Percentiles rank a stretch among this genome's conserved stretches.
Conservation (phyloP, 2,329 filamentous ascomycete genomes). For the Myriosclerotinia curreyana region DNA sequence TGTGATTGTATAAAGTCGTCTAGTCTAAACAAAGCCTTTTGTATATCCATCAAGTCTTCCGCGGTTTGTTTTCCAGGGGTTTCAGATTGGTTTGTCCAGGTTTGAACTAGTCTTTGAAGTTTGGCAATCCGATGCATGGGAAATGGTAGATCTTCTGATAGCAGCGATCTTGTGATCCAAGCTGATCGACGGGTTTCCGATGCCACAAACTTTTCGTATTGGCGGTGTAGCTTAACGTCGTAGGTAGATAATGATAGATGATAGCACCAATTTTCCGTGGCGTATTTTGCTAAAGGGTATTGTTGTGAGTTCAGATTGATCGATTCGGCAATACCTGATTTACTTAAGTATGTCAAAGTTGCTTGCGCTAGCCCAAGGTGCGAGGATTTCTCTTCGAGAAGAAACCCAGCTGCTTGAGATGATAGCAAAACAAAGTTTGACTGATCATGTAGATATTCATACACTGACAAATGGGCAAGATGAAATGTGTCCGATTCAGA, state of each 20-base stretch:
- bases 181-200: slow-evolving; percentile 16
- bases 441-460: slow-evolving; percentile 20
- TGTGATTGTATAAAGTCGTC: slow-evolving; percentile 22
- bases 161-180: slow-evolving; percentile 19
- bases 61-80: slow-evolving; percentile 12
- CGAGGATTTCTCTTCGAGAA: slow-evolving; percentile 8
- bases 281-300: slow-evolving; percentile 19
- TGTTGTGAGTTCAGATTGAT: slow-evolving; percentile 3
- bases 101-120: slow-evolving; percentile 18
- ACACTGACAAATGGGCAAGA: slow-evolving; percentile 17
- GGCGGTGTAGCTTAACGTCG: slow-evolving; percentile 7
- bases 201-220: slow-evolving; percentile 19
- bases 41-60: slow-evolving; percentile 21
- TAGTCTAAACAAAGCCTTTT: slow-evolving; percentile 15
- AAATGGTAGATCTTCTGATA: slow-evolving; percentile 18
- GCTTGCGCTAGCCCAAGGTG: slow-evolving; percentile 15
- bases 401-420: slow-evolving; percentile 10
- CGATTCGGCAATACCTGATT: slow-evolving; percentile 7
- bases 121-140: slow-evolving; percentile 21
- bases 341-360: slow-evolving; percentile 17
- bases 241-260: slow-evolving; percentile 18
- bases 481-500: slow-evolving; percentile 17
- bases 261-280: slow-evolving; percentile 20
- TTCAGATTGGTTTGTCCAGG: slow-evolving; percentile 15
- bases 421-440: slow-evolving; percentile 10